phyloP scores from a whole-genome alignment of 306 rosid genomes.

The Sechiopsis laciniata region DNA sequence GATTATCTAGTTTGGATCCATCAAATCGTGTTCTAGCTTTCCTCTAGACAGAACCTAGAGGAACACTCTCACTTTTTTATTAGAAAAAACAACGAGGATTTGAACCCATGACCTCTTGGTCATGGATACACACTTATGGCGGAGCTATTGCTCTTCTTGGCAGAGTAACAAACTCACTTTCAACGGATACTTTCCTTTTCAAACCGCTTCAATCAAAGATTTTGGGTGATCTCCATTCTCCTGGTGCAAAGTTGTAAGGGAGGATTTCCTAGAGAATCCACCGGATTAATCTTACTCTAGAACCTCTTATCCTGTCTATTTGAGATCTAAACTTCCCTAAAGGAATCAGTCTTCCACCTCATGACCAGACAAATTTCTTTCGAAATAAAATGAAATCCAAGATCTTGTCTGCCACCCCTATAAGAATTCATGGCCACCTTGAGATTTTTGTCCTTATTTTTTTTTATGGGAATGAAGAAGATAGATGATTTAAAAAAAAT shows the following conservation, averaged over 20 bases:
- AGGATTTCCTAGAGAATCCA: conserved; percentile 1
- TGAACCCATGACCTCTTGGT: no score
- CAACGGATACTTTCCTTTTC: not conserved
- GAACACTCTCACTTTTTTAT: not conserved
- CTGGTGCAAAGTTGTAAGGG: not conserved
- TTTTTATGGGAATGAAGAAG: not conserved
- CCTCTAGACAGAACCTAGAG: not conserved
- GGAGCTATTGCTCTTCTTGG: no score
- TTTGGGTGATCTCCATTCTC: not conserved
- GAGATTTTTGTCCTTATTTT: not conserved
- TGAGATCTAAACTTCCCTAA: not conserved
- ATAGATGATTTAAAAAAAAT: not conserved
- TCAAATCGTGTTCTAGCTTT: not conserved
- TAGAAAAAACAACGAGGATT: no score
- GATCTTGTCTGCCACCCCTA: not conserved
- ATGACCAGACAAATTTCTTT: not conserved
- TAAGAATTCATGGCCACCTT: not conserved
- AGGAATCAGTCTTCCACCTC: not conserved
- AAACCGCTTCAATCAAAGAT: not conserved
- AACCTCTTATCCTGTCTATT: not conserved
- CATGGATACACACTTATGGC: no score
- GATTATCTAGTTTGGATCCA: not conserved
- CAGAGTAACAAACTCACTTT: not conserved
- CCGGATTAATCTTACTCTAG: not conserved
- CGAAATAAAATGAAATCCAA: not conserved